Evolutionary conservation across 768 basidiomycete genomes (phyloP).

Genomic region (Auricularia cornea): DNA sequence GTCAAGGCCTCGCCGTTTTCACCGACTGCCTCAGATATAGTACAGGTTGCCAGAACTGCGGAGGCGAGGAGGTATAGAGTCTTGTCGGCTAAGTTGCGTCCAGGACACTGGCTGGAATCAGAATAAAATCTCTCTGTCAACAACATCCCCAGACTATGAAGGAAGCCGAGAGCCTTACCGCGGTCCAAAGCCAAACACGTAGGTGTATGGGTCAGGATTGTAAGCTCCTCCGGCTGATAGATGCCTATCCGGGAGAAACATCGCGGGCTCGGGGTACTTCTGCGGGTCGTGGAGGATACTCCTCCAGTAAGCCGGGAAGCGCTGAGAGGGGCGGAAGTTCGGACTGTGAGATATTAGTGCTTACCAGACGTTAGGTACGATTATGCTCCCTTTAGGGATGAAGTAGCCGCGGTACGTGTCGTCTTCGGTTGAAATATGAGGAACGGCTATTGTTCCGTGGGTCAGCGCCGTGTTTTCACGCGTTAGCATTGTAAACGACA

Average conservation of each 20-base stretch:
- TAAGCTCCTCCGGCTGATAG: constrained; percentile 13
- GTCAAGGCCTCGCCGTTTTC: too few species aligned
- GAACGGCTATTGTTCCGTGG: background rate
- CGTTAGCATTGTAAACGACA: background rate
- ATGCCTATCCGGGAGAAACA: constrained; percentile 42
- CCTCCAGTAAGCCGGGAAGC: too few species aligned
- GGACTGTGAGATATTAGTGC: too few species aligned
- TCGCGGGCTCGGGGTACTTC: constrained; percentile 40
- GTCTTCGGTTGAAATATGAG: background rate
- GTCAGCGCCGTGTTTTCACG: background rate
- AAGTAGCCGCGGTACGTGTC: background rate
- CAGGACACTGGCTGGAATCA: background rate
- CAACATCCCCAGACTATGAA: background rate
- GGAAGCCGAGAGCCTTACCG: background rate
- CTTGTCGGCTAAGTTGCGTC: background rate
- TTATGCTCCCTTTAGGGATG: background rate
- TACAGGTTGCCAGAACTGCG: background rate
- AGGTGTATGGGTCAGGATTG: background rate
- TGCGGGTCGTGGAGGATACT: constrained; percentile 42
- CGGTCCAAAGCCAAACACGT: background rate
- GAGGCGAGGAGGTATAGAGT: background rate
- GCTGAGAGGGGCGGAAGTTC: too few species aligned
- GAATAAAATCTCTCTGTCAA: too few species aligned
- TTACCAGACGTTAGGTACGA: background rate
- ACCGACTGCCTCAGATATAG: background rate